phyloP scores from a whole-genome alignment of 129 eudicot species.

The Smallanthus sonchifolius region DNA sequence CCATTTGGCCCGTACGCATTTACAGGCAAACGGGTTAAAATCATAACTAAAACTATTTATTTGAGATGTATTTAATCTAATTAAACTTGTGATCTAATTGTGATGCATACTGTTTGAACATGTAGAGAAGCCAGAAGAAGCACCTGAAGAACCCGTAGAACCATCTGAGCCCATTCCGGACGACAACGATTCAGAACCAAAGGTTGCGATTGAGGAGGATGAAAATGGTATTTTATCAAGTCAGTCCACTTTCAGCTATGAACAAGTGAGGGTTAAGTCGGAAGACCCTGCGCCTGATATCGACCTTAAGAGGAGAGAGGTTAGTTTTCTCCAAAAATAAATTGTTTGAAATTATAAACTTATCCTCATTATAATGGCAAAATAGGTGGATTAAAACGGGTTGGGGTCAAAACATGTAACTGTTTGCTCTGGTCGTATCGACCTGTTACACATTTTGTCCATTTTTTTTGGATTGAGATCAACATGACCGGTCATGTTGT shows the following conservation, averaged over 20 bases:
- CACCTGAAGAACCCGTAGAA: slow-evolving; percentile 31
- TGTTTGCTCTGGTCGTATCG: neutral
- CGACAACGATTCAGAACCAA: slow-evolving; percentile 45
- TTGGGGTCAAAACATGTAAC: neutral
- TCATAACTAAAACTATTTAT: neutral
- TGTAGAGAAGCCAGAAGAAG: slow-evolving; percentile 35
- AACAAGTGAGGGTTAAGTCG: slow-evolving; percentile 68
- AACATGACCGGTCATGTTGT: neutral
- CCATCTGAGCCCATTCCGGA: slow-evolving; percentile 40
- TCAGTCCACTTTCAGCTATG: slow-evolving; percentile 68
- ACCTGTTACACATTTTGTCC: neutral
- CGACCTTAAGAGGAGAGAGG: slow-evolving; percentile 83
- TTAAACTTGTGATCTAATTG: neutral
- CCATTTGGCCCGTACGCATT: neutral
- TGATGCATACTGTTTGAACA: neutral
- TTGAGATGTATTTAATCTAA: neutral
- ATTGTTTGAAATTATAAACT: neutral
- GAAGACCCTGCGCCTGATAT: slow-evolving; percentile 69
- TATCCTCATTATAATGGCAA: neutral
- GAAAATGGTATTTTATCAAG: slow-evolving; percentile 52
- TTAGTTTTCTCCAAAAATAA: slow-evolving; percentile 17
- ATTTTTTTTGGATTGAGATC: neutral
- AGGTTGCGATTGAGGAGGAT: slow-evolving; percentile 49
- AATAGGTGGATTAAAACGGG: neutral
- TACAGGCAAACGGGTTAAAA: neutral